Conservation (phyloP, 2,329 filamentous ascomycete species). For the Tolypocladium capitatum region DNA sequence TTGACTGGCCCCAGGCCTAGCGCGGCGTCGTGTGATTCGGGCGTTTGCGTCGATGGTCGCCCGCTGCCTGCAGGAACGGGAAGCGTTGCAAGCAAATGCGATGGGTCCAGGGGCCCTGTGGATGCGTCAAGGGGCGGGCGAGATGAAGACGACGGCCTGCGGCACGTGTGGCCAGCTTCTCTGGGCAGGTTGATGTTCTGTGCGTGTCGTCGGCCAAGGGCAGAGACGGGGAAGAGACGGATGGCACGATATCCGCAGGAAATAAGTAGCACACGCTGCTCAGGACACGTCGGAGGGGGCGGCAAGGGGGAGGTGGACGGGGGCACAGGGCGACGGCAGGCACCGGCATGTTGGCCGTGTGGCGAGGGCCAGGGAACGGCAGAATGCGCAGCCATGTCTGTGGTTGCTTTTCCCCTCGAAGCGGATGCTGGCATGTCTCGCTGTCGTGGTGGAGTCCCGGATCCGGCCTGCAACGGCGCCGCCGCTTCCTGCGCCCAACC, state of each 20-base stretch:
- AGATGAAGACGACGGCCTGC: background rate
- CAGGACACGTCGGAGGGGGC: background rate
- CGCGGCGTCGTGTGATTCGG: background rate
- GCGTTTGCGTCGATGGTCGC: conserved; percentile 1
- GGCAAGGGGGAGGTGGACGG: background rate
- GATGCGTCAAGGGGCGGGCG: background rate
- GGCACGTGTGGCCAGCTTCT: background rate
- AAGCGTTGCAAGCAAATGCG: background rate
- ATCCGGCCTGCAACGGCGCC: conserved; percentile 15
- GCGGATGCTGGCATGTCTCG: conserved; percentile 7
- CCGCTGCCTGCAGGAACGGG: conserved; percentile 2
- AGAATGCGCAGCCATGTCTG: too few relatives aligned
- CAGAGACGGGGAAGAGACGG: background rate
- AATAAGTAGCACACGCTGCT: too few relatives aligned
- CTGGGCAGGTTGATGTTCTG: background rate
- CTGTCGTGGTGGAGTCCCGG: conserved; percentile 17
- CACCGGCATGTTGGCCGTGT: background rate
- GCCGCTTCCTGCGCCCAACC: conserved; percentile 3
- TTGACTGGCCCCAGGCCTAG: background rate
- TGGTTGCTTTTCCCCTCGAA: conserved; percentile 19
- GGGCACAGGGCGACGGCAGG: background rate
- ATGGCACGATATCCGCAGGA: too few relatives aligned
- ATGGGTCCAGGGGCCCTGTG: background rate
- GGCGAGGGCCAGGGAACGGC: conserved; percentile 5
- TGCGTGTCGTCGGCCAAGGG: background rate